Base-by-base conservation (phyloP, 441 rosid genomes). In the Euphorbia schlechtendalii region DNA sequence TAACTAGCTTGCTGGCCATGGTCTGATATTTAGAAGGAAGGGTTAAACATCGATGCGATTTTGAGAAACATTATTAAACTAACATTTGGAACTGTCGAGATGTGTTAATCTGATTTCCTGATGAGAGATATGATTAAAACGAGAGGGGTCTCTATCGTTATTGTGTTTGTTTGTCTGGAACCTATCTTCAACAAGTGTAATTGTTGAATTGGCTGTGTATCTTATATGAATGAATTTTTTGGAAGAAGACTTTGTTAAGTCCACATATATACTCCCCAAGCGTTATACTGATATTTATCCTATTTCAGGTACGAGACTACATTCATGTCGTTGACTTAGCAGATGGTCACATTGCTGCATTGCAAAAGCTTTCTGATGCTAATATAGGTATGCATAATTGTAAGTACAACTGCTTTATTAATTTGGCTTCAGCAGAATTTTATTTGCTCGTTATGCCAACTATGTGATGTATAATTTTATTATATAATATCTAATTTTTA, bases 281-380 rank as follows among this genome's bases (percentile, higher is more conserved):
- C 32, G 9, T 65, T 27, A 45, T 62, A 48, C 40, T 59, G 41
- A 18, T 49, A 14, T 55, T 38, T 63, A 7, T 67, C 8, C 65
- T 54, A 34, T 70, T 56, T 70, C 88, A 93, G 99, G 96, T 90
- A 3, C 91, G 99, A 28, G 99, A 93, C 77, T 93, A 90, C 82
- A 90, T 90, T 74, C 99, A 93, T 58, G 96, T 93, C 48, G 71
- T 88, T 28, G 99, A 93, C 73, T 78, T 90, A 68, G 97, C 99
- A 0, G 96, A 90, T 66, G 99, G 97, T 24, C 99, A 93, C 73
- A 90, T 88, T 69, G 95, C 99, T 25, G 99, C 97, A 27, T 14
- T 93, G 65, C 76, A 69, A 4, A 93, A 90, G 78, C 85, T 93
- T 40, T 78, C 79, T 41, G 86, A 82, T 73, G 71, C 77, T n/a